Evolutionary conservation across 2,329 filamentous ascomycete species (phyloP), one percentile per base, ranked within the genome.

Genomic region (Aspergillus neoniger): DNA sequence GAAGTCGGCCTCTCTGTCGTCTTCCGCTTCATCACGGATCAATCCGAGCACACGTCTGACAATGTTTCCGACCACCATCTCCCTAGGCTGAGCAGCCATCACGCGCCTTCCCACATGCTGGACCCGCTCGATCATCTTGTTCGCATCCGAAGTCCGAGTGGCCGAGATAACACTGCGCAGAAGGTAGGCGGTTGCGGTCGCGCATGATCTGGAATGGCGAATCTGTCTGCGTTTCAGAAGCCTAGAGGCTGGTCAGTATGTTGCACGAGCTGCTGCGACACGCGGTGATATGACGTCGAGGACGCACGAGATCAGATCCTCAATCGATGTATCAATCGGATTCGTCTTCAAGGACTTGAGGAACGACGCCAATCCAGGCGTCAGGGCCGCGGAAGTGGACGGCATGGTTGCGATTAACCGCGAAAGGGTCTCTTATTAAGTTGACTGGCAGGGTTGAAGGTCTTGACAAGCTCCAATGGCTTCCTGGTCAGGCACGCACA

Each of bases 41-140:
- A 99, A 83, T 47, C 92, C 91, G 39, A 99, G 81, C 2, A 98
- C 91, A 63, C 95, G 88, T 62, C 93, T 88, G 50, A 97, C 91
- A 67, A 99, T 93, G 72, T 99, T 99, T 55, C 92, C 94, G 48
- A 97, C 92, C 5, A 92, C 91, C 68, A 96, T 88, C 79, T 98
- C 95, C 62, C 90, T 86, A 15, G 94, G 94, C 70, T 96, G 92
- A 7, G 95, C 93, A 58, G 89, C 86, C 38, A 90, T 88, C 47
- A 99, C 83, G 58, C 88, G 86, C 68, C 87, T 85, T 58, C 95
- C 95, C 23, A 94, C 88, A 61, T 88, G 85, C 65, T 91, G 88
- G 63, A 99, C 88, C 66, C 91, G 88, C 68, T 89, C 86, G 61
- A 98, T 86, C 54, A 99, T 86, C 70, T 89, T 87, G 53, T 87